These are phyloP conservation scores for Nidula microcarpa DNA, from an alignment of 768 basidiomycete species.

Conservation along the genomic window DNA sequence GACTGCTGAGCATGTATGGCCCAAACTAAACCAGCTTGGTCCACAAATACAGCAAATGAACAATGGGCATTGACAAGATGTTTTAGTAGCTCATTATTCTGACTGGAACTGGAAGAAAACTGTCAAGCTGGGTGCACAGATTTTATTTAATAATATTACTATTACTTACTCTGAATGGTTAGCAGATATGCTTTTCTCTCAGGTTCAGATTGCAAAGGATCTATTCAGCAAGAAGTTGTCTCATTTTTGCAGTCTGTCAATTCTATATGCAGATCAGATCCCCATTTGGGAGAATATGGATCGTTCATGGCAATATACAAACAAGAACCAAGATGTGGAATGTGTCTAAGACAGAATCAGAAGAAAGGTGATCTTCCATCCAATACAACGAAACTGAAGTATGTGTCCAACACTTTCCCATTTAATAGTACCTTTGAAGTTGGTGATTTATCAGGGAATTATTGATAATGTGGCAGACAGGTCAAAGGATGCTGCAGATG, in stretches of 20 bases:
- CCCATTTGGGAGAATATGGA: conserved; percentile 2
- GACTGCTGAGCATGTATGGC: conserved; percentile 21
- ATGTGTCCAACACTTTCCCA: neutral
- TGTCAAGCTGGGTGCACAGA: conserved; percentile 5
- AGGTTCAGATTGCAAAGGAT: conserved; percentile 1
- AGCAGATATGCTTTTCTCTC: conserved; percentile 4
- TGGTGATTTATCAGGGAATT: conserved; percentile 8
- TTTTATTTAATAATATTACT: neutral
- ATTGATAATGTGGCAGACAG: neutral
- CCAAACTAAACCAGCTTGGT: conserved; percentile 13
- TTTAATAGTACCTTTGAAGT: conserved; percentile 11
- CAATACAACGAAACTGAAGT: neutral
- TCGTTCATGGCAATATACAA: neutral
- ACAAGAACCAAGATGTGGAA: conserved; percentile 3
- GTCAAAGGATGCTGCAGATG: neutral
- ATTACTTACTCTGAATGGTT: neutral
- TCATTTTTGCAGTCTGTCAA: conserved; percentile 2
- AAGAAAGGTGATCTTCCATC: conserved; percentile 6
- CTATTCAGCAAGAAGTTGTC: conserved; percentile 8
- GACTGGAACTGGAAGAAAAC: conserved; percentile 22
- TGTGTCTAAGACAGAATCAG: conserved; percentile 5
- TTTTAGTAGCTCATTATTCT: conserved; percentile 10
- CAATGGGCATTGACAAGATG: conserved; percentile 21
- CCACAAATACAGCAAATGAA: conserved; percentile 22
- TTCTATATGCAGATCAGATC: conserved; percentile 1